These are phyloP conservation scores for Strobilomyces dryophilus DNA, from an alignment of 768 basidiomycete species.

Conservation along the genomic window DNA sequence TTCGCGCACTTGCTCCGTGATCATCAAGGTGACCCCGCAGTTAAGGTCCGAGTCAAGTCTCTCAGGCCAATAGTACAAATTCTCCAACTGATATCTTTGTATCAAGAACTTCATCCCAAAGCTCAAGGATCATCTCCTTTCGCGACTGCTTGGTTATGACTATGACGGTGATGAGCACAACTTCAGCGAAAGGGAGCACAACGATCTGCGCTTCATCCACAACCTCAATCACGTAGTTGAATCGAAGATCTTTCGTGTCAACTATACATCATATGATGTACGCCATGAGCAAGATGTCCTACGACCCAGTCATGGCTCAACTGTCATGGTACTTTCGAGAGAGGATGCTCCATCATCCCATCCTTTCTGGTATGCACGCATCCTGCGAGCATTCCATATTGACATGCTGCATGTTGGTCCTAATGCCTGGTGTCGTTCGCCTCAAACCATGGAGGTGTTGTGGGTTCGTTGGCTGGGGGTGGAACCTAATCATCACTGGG, in stretches of 20 bases:
- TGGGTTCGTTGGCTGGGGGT: conserved; percentile 6
- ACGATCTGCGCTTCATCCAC: background rate
- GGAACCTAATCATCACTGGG: conserved; percentile 5
- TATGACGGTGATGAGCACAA: background rate
- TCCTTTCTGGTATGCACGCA: conserved; percentile 22
- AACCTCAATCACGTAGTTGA: background rate
- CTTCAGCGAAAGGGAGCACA: background rate
- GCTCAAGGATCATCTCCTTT: background rate
- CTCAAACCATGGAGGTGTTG: conserved; percentile 17
- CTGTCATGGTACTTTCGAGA: conserved; percentile 18
- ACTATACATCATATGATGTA: background rate
- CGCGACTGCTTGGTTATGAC: background rate
- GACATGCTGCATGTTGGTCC: conserved; percentile 4
- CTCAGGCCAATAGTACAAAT: too few relatives aligned
- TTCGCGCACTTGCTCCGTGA: too few relatives aligned
- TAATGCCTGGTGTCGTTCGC: background rate
- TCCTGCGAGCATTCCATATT: conserved; percentile 20
- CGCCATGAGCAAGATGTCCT: conserved; percentile 1
- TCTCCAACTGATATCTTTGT: too few relatives aligned
- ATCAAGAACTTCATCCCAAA: background rate
- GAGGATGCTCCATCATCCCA: conserved; percentile 13
- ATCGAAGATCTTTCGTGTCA: background rate
- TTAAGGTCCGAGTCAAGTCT: too few relatives aligned
- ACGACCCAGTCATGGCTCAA: conserved; percentile 11
- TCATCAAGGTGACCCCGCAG: too few relatives aligned